Base-by-base conservation (phyloP, 1,284 basidiomycete species). In the Jaminaea rosea region DNA sequence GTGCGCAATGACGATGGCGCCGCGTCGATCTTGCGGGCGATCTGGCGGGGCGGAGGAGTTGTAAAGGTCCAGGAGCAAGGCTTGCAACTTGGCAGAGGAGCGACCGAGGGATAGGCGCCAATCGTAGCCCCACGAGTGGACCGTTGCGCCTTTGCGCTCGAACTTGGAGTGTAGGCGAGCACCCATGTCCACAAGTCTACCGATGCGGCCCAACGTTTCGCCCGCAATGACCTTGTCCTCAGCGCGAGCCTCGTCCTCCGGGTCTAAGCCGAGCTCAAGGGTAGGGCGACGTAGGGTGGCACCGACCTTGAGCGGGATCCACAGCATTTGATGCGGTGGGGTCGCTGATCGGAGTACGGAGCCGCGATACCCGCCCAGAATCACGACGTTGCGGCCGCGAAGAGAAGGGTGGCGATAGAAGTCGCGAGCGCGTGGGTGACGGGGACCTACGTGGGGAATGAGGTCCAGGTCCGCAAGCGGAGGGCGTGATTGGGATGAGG, bases 361-460 rank as follows among this genome's bases (percentile, higher is more conserved):
- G 0, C 74, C 74, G 7, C 74, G 53, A 54, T 70, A 75, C 0
- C 74, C 74, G 10, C 74, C 74, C 19, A 74, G 23, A 46, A 72
- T 59, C 21, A 75, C 46, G 3, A 75, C 69, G 46, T 72, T 69
- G 4, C 21, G 21, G 4, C 73, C 71, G 11, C 56, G 53, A 6
- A 75, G 51, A n/a, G n/a, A n/a, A n/a, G n/a, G n/a, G n/a, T 52
- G 49, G 24, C 62, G 55, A 61, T 71, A 67, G 49, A 62, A 64
- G 32, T 58, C 51, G 9, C 56, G 53, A 6, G 39, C 34, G 27
- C 19, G 57, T 49, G 7, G 44, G 36, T 17, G 54, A 52, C 8
- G 50, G 26, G 52, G 55, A 2, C 34, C 34, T 11, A 63, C 56
- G 3, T 52, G 49, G 0, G 63, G 63, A 17, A 65, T 63, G n/a